Base-by-base conservation (phyloP, 345 rosid genomes). In the Lenwebbia sp. region DNA sequence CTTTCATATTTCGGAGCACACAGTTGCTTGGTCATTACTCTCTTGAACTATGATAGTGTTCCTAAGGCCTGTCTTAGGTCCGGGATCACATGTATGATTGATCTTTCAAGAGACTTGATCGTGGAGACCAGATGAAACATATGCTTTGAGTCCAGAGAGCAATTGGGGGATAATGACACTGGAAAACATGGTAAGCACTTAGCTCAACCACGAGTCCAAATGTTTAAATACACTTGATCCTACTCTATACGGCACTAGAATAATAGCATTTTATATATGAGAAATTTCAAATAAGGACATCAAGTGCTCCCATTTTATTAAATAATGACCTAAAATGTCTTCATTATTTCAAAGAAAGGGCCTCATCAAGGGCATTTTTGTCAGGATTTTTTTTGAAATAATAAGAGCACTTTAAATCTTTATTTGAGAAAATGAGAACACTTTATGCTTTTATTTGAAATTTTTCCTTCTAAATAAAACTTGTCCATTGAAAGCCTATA, bases 361-460 rank as follows among this genome's bases (percentile, higher is more conserved):
- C 13, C 51, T 10, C 3, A 2, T 3, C 51, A 3, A 49, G 3
- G 51, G 51, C 4, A 11, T 49, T 49, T 49, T 49, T 49, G 13
- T 49, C 13, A 2, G 3, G 13, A 0, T 3, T 2, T 49, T 49
- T 0, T 49, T 49, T 11, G 4, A 10, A 49, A 49, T 0, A 10
- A 49, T 49, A 10, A 49, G 11, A 47, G 50, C 49, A 47, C 10
- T 6, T 47, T 8, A 8, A 6, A 9, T 8, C 49, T 47, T 47
- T 47, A 47, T 47, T 47, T 5, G 41, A 40, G 4, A n/a, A n/a
- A n/a, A n/a, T n/a, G n/a, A n/a, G n/a, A n/a, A n/a, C n/a, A n/a
- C n/a, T n/a, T 47, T 2, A 9, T 9, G 3, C 12, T 47, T 0
- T 47, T 47, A 47, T 49, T 49, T 49, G 13, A 49, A 49, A 10